Evolutionary conservation across 129 eudicot species (phyloP).

Genomic region (Ambrosia trifida): DNA sequence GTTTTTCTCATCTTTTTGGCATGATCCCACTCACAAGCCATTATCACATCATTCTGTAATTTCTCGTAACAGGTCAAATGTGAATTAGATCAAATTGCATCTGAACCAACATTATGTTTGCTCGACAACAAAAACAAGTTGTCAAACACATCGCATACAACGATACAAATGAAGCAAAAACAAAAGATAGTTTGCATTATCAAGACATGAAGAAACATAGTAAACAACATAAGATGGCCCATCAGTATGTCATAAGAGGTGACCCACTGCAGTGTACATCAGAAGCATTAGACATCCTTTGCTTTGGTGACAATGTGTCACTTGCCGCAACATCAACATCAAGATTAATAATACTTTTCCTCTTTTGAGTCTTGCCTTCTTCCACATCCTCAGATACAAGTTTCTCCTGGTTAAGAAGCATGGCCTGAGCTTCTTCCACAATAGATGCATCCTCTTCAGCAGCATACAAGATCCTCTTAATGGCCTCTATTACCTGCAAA

Average conservation of each 20-base stretch:
- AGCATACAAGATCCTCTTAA: constrained; percentile 81
- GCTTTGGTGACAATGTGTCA: constrained; percentile 68
- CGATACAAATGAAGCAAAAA: not conserved
- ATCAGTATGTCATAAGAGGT: constrained; percentile 71
- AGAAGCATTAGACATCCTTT: constrained; percentile 73
- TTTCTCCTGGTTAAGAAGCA: constrained; percentile 52
- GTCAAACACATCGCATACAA: not conserved
- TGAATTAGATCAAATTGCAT: not conserved
- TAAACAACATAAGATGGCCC: not conserved
- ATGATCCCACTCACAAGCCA: not conserved
- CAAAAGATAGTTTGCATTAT: constrained; percentile 12
- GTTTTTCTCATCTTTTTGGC: not conserved
- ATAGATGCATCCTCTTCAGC: constrained; percentile 77
- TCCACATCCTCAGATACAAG: constrained; percentile 46
- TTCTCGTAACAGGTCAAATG: not conserved
- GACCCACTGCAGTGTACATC: constrained; percentile 94
- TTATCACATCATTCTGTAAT: not conserved
- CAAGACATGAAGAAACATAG: not conserved
- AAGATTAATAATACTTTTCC: constrained; percentile 61
- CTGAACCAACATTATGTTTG: not conserved
- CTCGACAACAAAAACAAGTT: constrained; percentile 21
- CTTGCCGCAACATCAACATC: constrained; percentile 81
- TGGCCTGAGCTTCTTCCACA: constrained; percentile 77
- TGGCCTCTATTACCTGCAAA: constrained; percentile 64
- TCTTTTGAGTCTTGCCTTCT: constrained; percentile 56